Conservation (phyloP, 176 grass and related monocot genomes). For the Ananas comosus region DNA sequence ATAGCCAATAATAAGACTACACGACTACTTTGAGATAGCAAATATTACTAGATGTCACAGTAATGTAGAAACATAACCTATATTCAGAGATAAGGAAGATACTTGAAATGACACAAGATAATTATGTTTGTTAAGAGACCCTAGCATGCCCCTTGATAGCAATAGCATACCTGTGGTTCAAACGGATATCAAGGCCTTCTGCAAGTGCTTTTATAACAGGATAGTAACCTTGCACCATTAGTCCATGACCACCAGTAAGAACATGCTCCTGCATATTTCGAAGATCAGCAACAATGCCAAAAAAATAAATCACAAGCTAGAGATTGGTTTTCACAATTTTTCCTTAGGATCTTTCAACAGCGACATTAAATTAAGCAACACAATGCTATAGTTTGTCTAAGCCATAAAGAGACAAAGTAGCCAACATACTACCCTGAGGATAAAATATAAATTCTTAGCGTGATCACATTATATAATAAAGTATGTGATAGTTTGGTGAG, state of each 20-base stretch:
- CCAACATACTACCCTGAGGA: too few species aligned
- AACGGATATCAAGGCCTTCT: constrained; percentile 56
- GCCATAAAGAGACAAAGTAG: too few species aligned
- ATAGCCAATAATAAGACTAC: background rate
- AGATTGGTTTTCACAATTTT: background rate
- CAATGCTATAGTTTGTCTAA: too few species aligned
- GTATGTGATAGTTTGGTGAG: too few species aligned
- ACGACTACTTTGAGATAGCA: too few species aligned
- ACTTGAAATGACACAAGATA: background rate
- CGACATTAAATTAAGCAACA: too few species aligned
- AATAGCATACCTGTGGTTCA: constrained; percentile 63
- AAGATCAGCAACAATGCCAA: constrained; percentile 12
- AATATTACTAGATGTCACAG: background rate
- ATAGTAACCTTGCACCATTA: constrained; percentile 92
- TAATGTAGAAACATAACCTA: background rate
- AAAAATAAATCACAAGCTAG: background rate
- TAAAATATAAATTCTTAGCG: too few species aligned
- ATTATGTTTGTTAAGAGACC: background rate
- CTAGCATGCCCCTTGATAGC: background rate
- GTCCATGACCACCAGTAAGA: constrained; percentile 93
- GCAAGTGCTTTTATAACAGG: constrained; percentile 88
- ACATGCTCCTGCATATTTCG: constrained; percentile 56
- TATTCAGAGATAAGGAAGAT: background rate
- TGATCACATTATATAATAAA: too few species aligned
- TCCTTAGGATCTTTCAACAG: too few species aligned